Conservation (phyloP, 305 asterid species). For the Ilex paraguariensis region DNA sequence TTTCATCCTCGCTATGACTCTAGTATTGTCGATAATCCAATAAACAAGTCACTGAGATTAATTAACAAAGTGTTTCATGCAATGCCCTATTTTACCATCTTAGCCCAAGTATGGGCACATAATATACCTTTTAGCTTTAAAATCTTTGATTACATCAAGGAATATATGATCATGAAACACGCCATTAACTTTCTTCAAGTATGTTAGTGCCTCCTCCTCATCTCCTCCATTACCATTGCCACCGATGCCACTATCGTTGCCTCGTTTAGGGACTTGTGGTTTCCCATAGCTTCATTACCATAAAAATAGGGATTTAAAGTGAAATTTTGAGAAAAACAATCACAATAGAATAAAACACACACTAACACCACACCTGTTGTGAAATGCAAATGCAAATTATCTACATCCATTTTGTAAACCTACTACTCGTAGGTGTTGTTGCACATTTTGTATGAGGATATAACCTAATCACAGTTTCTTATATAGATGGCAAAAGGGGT, state of each 20-base stretch:
- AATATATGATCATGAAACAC: constrained; percentile 3
- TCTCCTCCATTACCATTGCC: too few species aligned
- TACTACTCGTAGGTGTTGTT: too few species aligned
- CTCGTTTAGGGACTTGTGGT: not conserved
- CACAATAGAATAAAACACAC: not conserved
- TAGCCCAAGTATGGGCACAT: not conserved
- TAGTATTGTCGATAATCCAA: constrained; percentile 4
- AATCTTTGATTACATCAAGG: constrained; percentile 6
- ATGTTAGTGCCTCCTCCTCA: not conserved
- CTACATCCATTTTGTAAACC: too few species aligned
- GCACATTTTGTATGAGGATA: too few species aligned
- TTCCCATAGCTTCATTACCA: not conserved
- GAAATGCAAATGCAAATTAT: not conserved
- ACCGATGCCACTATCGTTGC: not conserved
- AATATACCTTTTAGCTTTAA: constrained; percentile 5
- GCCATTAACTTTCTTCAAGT: not conserved
- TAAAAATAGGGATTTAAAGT: too few species aligned
- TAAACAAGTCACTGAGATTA: not conserved
- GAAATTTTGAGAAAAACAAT: too few species aligned
- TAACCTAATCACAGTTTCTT: too few species aligned
- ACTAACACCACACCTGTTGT: not conserved
- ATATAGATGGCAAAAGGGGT: too few species aligned
- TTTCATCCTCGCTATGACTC: constrained; percentile 5
- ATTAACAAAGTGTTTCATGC: not conserved
- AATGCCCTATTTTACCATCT: not conserved